These are phyloP conservation scores for Ilyonectria destructans DNA, from an alignment of 2,329 filamentous ascomycete genomes.

Conservation along the genomic window DNA sequence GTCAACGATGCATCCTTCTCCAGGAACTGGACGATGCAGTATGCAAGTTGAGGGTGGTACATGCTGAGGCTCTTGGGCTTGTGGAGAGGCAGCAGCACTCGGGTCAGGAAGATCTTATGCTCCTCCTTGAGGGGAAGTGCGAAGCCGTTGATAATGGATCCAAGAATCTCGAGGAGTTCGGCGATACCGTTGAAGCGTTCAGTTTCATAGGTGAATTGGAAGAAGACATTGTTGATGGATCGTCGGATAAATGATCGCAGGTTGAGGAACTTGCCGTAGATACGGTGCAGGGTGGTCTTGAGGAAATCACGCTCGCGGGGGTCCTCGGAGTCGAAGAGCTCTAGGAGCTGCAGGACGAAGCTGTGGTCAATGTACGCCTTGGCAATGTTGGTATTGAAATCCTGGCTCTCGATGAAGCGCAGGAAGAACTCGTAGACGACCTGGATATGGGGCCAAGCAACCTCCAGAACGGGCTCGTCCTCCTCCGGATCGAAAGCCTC, in stretches of 20 bases:
- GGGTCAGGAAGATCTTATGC: constrained; percentile 97
- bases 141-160: constrained; percentile 99
- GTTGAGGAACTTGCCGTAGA: constrained; percentile 99
- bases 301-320: constrained; percentile 94
- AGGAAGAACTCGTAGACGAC: constrained; percentile 99
- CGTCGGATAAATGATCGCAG: constrained; percentile 96
- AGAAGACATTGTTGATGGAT: constrained; percentile 99
- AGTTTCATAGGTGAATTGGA: constrained; percentile 99
- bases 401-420: constrained; percentile 98
- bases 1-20: constrained; percentile 98
- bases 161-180: constrained; percentile 94
- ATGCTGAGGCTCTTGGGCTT: constrained; percentile 99
- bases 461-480: constrained; percentile 97
- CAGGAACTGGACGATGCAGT: constrained; percentile 98
- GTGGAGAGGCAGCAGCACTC: constrained; percentile 93
- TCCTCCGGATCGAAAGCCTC: constrained; percentile 99
- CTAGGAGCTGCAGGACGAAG: constrained; percentile 96
- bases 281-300: constrained; percentile 97
- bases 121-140: constrained; percentile 97
- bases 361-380: constrained; percentile 99
- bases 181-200: constrained; percentile 99
- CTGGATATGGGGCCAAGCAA: constrained; percentile 99
- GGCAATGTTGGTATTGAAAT: constrained; percentile 99
- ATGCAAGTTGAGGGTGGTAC: constrained; percentile 98
- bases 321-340: constrained; percentile 98